These are phyloP conservation scores for Nitzschia sp. DNA, from an alignment of 108 stramenopile species.

Conservation along the genomic window DNA sequence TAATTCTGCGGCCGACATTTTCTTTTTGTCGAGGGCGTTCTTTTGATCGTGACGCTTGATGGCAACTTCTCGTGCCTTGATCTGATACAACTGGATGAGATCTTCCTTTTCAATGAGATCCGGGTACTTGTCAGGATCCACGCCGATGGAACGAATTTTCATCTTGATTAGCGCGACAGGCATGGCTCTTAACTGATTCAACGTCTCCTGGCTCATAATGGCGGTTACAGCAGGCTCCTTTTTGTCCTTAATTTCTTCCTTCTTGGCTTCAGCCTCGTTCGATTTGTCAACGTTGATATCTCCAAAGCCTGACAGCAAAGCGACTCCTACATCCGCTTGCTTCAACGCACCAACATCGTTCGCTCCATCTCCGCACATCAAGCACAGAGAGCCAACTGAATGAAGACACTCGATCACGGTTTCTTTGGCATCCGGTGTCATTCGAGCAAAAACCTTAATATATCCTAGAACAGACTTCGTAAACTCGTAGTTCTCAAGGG, in stretches of 20 bases:
- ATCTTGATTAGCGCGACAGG: conserved; percentile 65
- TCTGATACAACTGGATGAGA: conserved; percentile 75
- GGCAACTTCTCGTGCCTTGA: conserved; percentile 75
- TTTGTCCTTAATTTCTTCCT: conserved; percentile 59
- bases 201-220: conserved; percentile 61
- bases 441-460: conserved; percentile 95
- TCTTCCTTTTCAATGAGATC: conserved; percentile 84
- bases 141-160: conserved; percentile 66
- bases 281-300: conserved; percentile 86
- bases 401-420: conserved; percentile 90
- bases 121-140: conserved; percentile 83
- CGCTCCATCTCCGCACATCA: conserved; percentile 99
- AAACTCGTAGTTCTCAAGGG: conserved; percentile 71
- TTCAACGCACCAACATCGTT: conserved; percentile 94
- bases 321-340: conserved; percentile 94
- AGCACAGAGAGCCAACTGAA: conserved; percentile 74
- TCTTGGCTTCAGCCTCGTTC: conserved; percentile 27
- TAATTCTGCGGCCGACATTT: conserved; percentile 59
- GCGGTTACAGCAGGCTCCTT: conserved; percentile 56
- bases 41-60: conserved; percentile 60
- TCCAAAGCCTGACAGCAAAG: conserved; percentile 92
- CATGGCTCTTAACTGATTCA: conserved; percentile 51
- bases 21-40: conserved; percentile 51
- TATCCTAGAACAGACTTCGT: conserved; percentile 72
- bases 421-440: conserved; percentile 97